Percentiles rank a stretch among this genome's conserved stretches.
Conservation (phyloP, 129 eudicot genomes). For the Saposhnikovia divaricata region DNA sequence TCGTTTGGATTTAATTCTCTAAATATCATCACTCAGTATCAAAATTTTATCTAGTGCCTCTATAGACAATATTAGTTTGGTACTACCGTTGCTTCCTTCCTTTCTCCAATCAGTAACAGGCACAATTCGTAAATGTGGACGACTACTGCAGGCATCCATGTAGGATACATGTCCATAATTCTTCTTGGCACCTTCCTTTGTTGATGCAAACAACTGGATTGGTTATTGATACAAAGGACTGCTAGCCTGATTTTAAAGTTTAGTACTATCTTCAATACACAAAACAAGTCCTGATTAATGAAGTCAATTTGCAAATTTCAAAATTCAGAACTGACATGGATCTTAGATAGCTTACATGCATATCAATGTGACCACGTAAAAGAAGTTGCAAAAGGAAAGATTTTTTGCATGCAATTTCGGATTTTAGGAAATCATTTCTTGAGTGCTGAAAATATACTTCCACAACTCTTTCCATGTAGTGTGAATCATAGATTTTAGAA, state of each 20-base stretch:
- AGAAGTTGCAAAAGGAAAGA: neutral
- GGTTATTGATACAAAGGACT: neutral
- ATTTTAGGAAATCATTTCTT: neutral
- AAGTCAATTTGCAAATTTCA: neutral
- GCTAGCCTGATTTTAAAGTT: neutral
- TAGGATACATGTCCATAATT: neutral
- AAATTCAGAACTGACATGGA: neutral
- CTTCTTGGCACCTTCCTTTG: neutral
- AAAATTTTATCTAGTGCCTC: neutral
- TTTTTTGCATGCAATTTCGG: neutral
- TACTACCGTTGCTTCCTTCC: neutral
- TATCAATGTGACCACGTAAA: neutral
- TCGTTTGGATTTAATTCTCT: neutral
- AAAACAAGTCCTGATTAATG: neutral
- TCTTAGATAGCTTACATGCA: neutral
- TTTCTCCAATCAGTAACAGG: neutral
- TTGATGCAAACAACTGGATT: neutral
- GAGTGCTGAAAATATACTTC: neutral
- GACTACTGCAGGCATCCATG: neutral
- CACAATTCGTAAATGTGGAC: neutral
- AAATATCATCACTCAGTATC: neutral
- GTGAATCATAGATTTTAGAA: neutral
- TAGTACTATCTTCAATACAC: neutral
- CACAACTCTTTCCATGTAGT: neutral
- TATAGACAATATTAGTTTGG: neutral